Evolutionary conservation across 257 asterid species (phyloP).

Genomic region (Solanum paucissectum): DNA sequence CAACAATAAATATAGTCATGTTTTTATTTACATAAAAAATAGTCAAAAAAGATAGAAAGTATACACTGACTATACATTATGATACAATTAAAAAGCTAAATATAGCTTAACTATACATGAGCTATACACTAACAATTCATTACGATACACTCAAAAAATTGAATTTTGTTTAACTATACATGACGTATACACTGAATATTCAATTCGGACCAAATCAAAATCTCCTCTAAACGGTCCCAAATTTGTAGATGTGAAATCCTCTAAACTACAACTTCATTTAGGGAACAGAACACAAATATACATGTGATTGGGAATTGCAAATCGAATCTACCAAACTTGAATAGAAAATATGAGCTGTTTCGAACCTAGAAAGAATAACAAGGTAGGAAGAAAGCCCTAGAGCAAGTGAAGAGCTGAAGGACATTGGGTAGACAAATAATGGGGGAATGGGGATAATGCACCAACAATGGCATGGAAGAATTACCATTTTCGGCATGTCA

Average conservation of each 20-base stretch:
- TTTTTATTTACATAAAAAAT: not conserved
- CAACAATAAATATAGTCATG: not conserved
- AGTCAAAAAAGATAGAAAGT: not conserved
- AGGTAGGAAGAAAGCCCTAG: not conserved
- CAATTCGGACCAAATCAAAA: not conserved
- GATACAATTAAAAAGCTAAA: not conserved
- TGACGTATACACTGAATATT: not conserved
- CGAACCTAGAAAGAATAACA: not conserved
- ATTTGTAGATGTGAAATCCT: not conserved
- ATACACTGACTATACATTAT: not conserved
- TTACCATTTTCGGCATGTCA: slow-evolving; percentile 43
- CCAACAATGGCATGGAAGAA: slow-evolving; percentile 1
- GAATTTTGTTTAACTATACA: not conserved
- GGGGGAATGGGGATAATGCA: not conserved
- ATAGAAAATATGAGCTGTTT: not conserved
- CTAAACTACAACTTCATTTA: not conserved
- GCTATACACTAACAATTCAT: not conserved
- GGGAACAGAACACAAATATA: not conserved
- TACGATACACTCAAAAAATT: not conserved
- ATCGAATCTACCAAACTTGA: not conserved
- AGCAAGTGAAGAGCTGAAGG: not conserved
- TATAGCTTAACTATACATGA: not conserved
- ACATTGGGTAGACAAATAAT: not conserved
- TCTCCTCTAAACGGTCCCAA: not conserved
- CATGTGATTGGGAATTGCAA: not conserved